Base-by-base conservation (phyloP, 106 monocot genomes). In the Xerophyta viscosa region DNA sequence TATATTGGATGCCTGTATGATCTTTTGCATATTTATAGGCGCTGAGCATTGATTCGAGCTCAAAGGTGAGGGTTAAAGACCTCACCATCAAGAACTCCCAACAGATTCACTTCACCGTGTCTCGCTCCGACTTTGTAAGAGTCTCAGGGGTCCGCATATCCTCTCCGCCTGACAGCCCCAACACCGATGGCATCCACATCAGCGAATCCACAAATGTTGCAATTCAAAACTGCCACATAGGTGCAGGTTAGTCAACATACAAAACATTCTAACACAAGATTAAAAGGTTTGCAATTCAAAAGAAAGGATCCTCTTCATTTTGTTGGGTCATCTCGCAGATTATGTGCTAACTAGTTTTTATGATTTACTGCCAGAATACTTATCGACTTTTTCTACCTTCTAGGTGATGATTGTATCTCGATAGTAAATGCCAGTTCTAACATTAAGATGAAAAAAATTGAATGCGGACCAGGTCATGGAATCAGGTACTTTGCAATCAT, bases 401-500 rank as follows among this genome's bases (percentile, higher is more conserved):
- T 51, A 87, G 86, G 92, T 30, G 96, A 98, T 61, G 96, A 98
- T 58, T 98, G 96, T 29, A 78, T 98, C 53, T 98, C 96, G 8
- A 86, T 98, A 31, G 85, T 82, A 21, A 98, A 82, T 57, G 96
- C 60, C 15, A 86, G 77, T 69, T 73, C 76, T 20, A 86, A 72
- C 54, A 83, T 98, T 20, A 79, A 76, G 79, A 98, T 98, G 98
- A 90, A 86, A 44, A 74, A 77, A 61, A 86, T 98, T 53, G 77
- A 63, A 2, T 98, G 98, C 44, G 98, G 98, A n/a, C 98, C 98
- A 29, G 98, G 98, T 7, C 98, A 98, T 66, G 98, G 90, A 37
- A 98, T 98, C 69, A 94, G 93, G 93, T 94, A 73, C 23, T n/a
- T n/a, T n/a, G n/a, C n/a, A n/a, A n/a, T n/a, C n/a, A n/a, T n/a